Percentiles rank a stretch among this genome's conserved stretches.
Conservation (phyloP, 306 rosid species). For the Gleditsia sinensis region DNA sequence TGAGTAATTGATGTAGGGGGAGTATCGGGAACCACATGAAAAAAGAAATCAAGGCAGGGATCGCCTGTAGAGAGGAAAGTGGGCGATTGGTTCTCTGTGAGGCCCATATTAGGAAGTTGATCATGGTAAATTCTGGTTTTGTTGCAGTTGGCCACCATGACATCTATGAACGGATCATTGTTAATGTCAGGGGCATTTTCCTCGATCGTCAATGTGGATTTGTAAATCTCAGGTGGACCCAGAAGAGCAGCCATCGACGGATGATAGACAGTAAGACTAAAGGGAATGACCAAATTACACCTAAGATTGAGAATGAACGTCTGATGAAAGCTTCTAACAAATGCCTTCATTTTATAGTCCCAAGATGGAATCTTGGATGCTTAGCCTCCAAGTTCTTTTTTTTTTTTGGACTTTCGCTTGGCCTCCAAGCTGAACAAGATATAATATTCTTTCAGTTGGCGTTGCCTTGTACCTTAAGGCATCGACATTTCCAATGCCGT, state of each 20-base stretch:
- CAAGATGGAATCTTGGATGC: too few relatives aligned
- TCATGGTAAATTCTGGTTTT: not conserved
- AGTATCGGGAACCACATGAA: slow-evolving; percentile 33
- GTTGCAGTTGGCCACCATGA: slow-evolving; percentile 49
- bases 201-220: not conserved
- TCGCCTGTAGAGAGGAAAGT: slow-evolving; percentile 23
- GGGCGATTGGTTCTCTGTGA: slow-evolving; percentile 26
- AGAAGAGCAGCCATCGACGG: slow-evolving; percentile 55
- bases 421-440: too few relatives aligned
- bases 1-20: not conserved
- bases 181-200: not conserved
- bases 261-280: too few relatives aligned
- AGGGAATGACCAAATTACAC: too few relatives aligned
- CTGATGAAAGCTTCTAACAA: too few relatives aligned
- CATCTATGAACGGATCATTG: slow-evolving; percentile 46
- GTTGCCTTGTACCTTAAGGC: too few relatives aligned
- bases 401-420: too few relatives aligned
- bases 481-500: too few relatives aligned
- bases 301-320: too few relatives aligned
- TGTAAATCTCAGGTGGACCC: slow-evolving; percentile 64
- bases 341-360: too few relatives aligned
- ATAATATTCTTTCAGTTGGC: too few relatives aligned
- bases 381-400: too few relatives aligned
- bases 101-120: slow-evolving; percentile 29
- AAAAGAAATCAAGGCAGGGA: slow-evolving; percentile 32